Evolutionary conservation across 305 asterid genomes (phyloP), one percentile per base, ranked within the genome.

Genomic region (Salvia sclarea): DNA sequence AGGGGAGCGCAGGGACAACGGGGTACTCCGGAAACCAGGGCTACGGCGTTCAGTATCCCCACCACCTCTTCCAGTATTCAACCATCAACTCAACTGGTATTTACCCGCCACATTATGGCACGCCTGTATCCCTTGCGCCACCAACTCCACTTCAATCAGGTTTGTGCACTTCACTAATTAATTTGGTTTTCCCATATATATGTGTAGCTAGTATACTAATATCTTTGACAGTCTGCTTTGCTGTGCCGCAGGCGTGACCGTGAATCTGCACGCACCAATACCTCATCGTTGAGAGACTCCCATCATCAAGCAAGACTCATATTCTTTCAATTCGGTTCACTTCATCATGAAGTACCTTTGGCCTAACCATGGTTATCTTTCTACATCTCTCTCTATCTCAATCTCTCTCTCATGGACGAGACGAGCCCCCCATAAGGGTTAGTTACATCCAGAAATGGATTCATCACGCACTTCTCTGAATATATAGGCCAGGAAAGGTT

Each of bases 201-300:
- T 21, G 37, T 66, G 59, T 48, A 18, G 31, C 76, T 48, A 18
- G 31, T 77, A 70, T 86, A 82, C 97, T 92, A 86, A 88, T 77
- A 82, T 81, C 83, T 80, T 85, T 85, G 96, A 86, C 95, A 93
- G 97, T 93, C 74, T 87, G 92, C 75, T 88, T 93, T 86, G 94
- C 92, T 85, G 97, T 93, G 94, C 91, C 90, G 59, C 98, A 93
- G 98, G 98, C 95, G 77, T 92, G 77, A 86, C 79, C 75, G 76
- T 82, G 92, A 75, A 82, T 50, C 70, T 84, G 58, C 90, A 78
- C 24, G 81, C 92, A 71, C 85, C 90, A 31, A 77, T 86, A 52
- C 83, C 97, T 69, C 94, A 85, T 77, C 90, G 79, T 79, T 92
- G 86, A 86, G 86, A 80, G 79, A 77, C 59, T 76, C 73, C 8